Evolutionary conservation across 768 basidiomycete species (phyloP).

Genomic region (Cytidiella melzeri): DNA sequence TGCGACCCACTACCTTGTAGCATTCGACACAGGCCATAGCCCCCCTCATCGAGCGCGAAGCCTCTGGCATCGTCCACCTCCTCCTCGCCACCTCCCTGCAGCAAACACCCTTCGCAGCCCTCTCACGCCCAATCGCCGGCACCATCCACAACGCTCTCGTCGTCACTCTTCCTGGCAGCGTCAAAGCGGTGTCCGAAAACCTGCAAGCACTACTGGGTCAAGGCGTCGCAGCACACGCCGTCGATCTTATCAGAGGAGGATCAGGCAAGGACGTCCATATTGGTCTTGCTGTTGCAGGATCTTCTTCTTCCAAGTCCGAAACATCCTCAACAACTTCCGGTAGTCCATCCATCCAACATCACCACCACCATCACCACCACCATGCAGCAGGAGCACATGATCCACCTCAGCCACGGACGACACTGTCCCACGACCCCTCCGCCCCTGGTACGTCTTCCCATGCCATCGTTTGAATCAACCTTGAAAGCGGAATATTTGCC

Average conservation of each 20-base stretch:
- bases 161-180: conserved; percentile 78
- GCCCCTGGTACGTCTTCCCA: conserved; percentile 48
- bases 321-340: not conserved
- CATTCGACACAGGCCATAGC: conserved; percentile 51
- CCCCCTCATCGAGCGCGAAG: conserved; percentile 59
- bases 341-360: conserved; percentile 10
- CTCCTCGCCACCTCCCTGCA: conserved; percentile 62
- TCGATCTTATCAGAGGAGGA: conserved; percentile 68
- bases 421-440: conserved; percentile 64
- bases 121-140: conserved; percentile 81
- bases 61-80: conserved; percentile 70
- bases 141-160: conserved; percentile 61
- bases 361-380: conserved; percentile 34
- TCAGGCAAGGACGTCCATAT: conserved; percentile 55
- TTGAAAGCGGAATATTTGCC: not conserved
- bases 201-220: conserved; percentile 52
- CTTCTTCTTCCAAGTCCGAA: conserved; percentile 14
- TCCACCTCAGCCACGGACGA: conserved; percentile 48
- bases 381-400: conserved; percentile 30
- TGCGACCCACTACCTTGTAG: not conserved
- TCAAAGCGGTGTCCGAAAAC: conserved; percentile 81
- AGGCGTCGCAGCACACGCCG: conserved; percentile 60
- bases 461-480: not conserved
- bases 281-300: conserved; percentile 31
- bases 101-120: conserved; percentile 73